Base-by-base conservation (phyloP, 2,329 filamentous ascomycete genomes). In the Diplodia seriata region DNA sequence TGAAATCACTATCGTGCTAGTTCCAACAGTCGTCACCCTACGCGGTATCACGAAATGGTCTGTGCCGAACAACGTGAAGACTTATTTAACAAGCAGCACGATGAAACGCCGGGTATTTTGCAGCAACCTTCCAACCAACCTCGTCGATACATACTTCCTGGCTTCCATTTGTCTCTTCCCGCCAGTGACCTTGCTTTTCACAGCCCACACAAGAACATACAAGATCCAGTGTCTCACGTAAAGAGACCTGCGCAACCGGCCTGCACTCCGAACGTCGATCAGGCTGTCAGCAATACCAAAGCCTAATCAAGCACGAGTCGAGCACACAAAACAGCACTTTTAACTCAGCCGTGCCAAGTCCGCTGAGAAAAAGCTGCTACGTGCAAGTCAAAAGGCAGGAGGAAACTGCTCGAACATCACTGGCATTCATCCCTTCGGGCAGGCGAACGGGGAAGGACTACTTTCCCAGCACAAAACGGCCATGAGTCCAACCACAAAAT, bases 101-200 rank as follows among this genome's bases (percentile, higher is more conserved):
- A 33, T 63, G 59, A 63, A 51, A 63, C 59, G 47, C 59, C 59
- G 59, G 31, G 7, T 26, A 51, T 49, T n/a, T 26, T 18, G 31
- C 3, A 47, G n/a, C 43, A 7, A 3, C 36, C 36, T 18, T 9
- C 4, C 31, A 18, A 18, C n/a, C 20, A 18, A 18, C 18, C 40
- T 23, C 15, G 11, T 62, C 40, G 29, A n/a, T 31, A 40, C 23
- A n/a, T 31, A 40, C 23, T n/a, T 47, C 56, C 15, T n/a, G 20
- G 26, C 26, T 18, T 29, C 23, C 4, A 26, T 18, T 31, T 31
- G 31, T 51, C 50, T 9, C 33, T 3, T 36, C 33, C 14, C 33
- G 11, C 33, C 8, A 36, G 8, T 36, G 2, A 36, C 14, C 33
- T 9, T 9, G 11, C 23, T 2, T 26, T 26, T 26, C 23, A 26